Percentiles rank a stretch among this genome's conserved stretches.
Conservation (phyloP, 805 yeast genomes). For the Candida mattraensis region DNA sequence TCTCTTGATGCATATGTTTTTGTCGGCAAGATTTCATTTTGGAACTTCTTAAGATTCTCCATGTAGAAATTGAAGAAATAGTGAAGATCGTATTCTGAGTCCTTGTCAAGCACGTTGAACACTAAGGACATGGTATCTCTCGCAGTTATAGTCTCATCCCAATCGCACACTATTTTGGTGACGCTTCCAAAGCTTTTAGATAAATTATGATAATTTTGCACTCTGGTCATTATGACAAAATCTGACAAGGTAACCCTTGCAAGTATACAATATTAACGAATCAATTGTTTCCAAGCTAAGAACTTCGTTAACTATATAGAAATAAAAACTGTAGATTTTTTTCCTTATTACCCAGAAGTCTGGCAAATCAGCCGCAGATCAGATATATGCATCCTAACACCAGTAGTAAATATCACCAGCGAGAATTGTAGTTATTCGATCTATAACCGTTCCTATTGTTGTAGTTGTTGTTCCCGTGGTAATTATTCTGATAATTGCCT, state of each 20-base stretch:
- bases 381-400: background rate
- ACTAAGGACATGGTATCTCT: constrained; percentile 54
- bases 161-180: constrained; percentile 46
- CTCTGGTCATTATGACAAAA: constrained; percentile 20
- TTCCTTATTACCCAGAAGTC: background rate
- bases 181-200: constrained; percentile 13
- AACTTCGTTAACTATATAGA: too few relatives aligned
- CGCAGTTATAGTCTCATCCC: constrained; percentile 66
- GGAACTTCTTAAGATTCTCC: constrained; percentile 36
- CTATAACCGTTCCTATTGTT: constrained; percentile 4
- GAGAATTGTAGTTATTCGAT: constrained; percentile 5
- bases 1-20: constrained; percentile 32
- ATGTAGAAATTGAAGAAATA: constrained; percentile 46
- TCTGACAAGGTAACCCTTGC: too few relatives aligned
- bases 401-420: constrained; percentile 1
- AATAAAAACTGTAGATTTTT: background rate
- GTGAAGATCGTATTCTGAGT: constrained; percentile 38
- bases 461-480: constrained; percentile 12
- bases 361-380: background rate
- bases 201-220: constrained; percentile 15
- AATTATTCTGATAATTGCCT: constrained; percentile 6
- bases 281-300: too few relatives aligned
- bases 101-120: constrained; percentile 47
- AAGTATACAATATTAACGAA: too few relatives aligned
- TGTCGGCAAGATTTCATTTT: constrained; percentile 15